Evolutionary conservation across 2,329 filamentous ascomycete species (phyloP).

Genomic region (Diaporthe aspalathi): DNA sequence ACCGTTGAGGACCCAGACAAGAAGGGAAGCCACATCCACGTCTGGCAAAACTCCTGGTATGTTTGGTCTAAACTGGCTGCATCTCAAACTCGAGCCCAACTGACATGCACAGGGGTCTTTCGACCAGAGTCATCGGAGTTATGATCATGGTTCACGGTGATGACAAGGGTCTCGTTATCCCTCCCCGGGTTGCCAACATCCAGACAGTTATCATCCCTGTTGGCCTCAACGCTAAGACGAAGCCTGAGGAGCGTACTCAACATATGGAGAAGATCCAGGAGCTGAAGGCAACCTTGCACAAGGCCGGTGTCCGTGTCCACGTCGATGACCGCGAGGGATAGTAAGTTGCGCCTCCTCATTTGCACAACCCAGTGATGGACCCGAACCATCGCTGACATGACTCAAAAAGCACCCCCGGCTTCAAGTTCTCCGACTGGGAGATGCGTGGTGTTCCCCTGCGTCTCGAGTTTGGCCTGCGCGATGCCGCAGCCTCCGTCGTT

Average conservation of each 20-base stretch:
- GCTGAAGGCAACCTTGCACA: conserved; percentile 76
- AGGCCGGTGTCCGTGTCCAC: conserved; percentile 80
- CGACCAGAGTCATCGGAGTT: conserved; percentile 95
- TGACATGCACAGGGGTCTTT: conserved; percentile 70
- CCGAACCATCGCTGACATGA: neutral
- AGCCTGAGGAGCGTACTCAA: conserved; percentile 79
- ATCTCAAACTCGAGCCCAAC: neutral
- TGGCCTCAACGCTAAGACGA: conserved; percentile 89
- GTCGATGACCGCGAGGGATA: conserved; percentile 90
- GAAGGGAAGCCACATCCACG: conserved; percentile 82
- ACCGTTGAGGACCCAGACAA: conserved; percentile 92
- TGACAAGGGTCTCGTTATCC: conserved; percentile 93
- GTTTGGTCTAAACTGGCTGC: neutral
- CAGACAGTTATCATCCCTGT: conserved; percentile 92
- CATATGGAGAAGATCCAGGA: conserved; percentile 81
- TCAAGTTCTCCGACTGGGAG: conserved; percentile 99
- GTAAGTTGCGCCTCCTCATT: neutral
- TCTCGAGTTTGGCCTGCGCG: conserved; percentile 95
- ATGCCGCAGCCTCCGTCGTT: conserved; percentile 68
- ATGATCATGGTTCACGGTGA: conserved; percentile 99
- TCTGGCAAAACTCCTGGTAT: conserved; percentile 97
- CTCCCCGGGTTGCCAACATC: conserved; percentile 86
- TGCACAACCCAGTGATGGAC: neutral
- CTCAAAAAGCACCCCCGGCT: conserved; percentile 75
- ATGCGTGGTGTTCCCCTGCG: conserved; percentile 94